A percentile compares a stretch with the other conserved stretches of the same genome.
These are phyloP conservation scores for Steccherinum ochraceum DNA, from an alignment of 768 basidiomycete species.

Conservation along the genomic window DNA sequence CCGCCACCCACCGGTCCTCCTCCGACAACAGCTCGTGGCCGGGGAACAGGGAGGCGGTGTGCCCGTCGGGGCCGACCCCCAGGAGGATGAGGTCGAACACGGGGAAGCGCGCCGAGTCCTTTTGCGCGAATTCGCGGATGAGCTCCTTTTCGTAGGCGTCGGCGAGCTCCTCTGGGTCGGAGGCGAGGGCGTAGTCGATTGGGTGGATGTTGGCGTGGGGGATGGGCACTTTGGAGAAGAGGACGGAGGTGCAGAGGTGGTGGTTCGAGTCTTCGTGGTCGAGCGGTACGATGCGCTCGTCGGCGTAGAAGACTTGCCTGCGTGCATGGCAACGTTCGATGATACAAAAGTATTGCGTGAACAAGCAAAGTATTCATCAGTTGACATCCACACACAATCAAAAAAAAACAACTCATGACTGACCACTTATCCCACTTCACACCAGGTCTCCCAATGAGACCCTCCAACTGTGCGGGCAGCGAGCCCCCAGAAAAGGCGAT, in stretches of 20 bases:
- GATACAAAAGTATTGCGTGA: too few species aligned
- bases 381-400: neutral
- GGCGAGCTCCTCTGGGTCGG: conserved; percentile 74
- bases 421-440: conserved; percentile 96
- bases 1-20: conserved; percentile 91
- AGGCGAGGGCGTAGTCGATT: conserved; percentile 61
- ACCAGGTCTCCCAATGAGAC: conserved; percentile 54
- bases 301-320: conserved; percentile 97
- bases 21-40: conserved; percentile 82
- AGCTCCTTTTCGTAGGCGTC: conserved; percentile 81
- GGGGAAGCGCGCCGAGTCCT: conserved; percentile 93
- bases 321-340: too few species aligned
- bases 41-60: conserved; percentile 96
- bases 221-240: conserved; percentile 83
- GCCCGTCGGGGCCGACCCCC: conserved; percentile 97
- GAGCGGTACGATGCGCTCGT: conserved; percentile 92
- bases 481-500: conserved; percentile 93
- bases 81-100: conserved; percentile 96
- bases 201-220: conserved; percentile 73
- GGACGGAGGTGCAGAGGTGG: conserved; percentile 57
- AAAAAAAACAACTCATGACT: conserved; percentile 14
- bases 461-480: conserved; percentile 74
- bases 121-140: conserved; percentile 86
- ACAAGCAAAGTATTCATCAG: neutral
- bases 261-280: conserved; percentile 94